Percentiles rank a stretch among this genome's conserved stretches.
Evolutionary conservation across 2,329 filamentous ascomycete genomes (phyloP).

Genomic region (Pyrenophora tritici-repentis): DNA sequence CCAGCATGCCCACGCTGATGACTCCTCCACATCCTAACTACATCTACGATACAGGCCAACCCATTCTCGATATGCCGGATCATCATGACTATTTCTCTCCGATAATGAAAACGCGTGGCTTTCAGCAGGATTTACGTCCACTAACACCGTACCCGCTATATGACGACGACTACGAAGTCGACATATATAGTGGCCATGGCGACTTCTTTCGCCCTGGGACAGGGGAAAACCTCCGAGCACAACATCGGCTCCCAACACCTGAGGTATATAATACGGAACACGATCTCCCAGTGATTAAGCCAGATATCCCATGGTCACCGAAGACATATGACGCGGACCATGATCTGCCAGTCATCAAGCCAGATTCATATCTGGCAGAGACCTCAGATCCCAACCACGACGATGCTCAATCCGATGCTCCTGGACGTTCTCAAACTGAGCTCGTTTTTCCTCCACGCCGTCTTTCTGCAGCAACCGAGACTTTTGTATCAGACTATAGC

Average conservation of each 20-base stretch:
- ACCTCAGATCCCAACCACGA: not conserved
- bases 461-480: not conserved
- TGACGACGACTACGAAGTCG: not conserved
- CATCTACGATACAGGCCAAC: not conserved
- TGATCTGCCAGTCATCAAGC: slow-evolving; percentile 8
- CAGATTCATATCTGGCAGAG: slow-evolving; percentile 2
- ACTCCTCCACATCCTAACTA: not conserved
- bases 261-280: slow-evolving; percentile 6
- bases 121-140: not conserved
- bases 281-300: slow-evolving; percentile 8
- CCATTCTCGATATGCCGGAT: slow-evolving; percentile 5
- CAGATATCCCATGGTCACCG: no score
- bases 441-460: not conserved
- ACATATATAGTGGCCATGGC: not conserved
- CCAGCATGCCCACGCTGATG: not conserved
- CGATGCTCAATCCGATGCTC: no score
- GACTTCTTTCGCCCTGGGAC: slow-evolving; percentile 4
- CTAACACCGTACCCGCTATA: slow-evolving; percentile 7
- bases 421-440: not conserved
- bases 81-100: not conserved
- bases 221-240: slow-evolving; percentile 3
- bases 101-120: not conserved
- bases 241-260: slow-evolving; percentile 1
- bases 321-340: slow-evolving; percentile 9
- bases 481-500: not conserved